Evolutionary conservation across 805 yeast species (phyloP).

Genomic region (Schizosaccharomyces cryophilus): DNA sequence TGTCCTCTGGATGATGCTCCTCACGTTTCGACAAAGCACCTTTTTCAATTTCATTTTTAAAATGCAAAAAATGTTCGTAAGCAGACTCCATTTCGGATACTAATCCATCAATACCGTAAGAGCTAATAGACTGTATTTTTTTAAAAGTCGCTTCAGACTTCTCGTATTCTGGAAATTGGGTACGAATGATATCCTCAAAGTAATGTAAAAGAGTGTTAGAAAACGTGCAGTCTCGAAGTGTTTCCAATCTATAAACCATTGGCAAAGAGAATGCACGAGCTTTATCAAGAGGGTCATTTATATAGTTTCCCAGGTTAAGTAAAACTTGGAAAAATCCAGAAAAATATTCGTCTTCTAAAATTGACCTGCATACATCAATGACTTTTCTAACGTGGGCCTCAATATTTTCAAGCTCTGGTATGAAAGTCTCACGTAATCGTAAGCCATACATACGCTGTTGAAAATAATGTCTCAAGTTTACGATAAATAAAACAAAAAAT

Average conservation of each 20-base stretch:
- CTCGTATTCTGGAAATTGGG: constrained; percentile 55
- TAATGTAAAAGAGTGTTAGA: constrained; percentile 76
- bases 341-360: constrained; percentile 21
- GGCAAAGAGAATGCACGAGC: constrained; percentile 79
- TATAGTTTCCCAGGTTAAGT: constrained; percentile 77
- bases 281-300: constrained; percentile 82
- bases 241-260: constrained; percentile 65
- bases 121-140: not conserved
- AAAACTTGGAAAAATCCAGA: constrained; percentile 60
- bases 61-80: constrained; percentile 10
- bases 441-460: not conserved
- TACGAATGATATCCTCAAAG: constrained; percentile 70
- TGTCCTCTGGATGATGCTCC: constrained; percentile 64
- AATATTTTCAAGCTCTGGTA: not conserved
- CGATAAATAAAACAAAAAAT: not conserved
- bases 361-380: not conserved
- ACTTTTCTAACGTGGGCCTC: not conserved
- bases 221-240: constrained; percentile 73
- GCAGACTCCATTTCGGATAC: not conserved
- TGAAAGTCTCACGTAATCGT: not conserved
- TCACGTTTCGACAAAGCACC: constrained; percentile 70
- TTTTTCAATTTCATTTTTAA: constrained; percentile 46
- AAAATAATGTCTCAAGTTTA: not conserved
- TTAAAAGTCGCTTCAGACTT: constrained; percentile 14
- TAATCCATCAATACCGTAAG: not conserved